These are phyloP conservation scores for Taphrina wiesneri DNA, from an alignment of 1,139 yeast genomes.

Conservation along the genomic window DNA sequence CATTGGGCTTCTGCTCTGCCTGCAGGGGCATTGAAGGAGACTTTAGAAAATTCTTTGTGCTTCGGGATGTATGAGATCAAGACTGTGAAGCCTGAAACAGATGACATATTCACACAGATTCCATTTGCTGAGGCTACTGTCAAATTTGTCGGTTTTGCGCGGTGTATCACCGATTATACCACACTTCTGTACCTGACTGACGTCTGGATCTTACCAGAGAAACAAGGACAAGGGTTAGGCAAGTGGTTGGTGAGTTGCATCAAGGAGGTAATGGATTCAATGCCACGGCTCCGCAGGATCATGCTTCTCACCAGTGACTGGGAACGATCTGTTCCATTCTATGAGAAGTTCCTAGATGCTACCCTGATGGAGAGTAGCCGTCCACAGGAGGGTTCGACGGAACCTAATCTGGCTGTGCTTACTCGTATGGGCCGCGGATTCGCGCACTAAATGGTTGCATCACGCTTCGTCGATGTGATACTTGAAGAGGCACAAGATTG, in stretches of 20 bases:
- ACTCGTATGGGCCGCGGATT: neutral
- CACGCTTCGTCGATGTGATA: no score
- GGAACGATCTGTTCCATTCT: neutral
- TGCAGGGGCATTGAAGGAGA: neutral
- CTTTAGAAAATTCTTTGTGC: neutral
- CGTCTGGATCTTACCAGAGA: neutral
- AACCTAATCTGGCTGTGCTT: neutral
- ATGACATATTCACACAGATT: neutral
- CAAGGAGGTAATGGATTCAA: neutral
- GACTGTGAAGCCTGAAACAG: neutral
- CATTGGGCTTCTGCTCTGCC: neutral
- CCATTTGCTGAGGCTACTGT: neutral
- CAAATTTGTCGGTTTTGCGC: neutral
- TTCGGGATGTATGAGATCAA: neutral
- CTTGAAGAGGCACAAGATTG: no score
- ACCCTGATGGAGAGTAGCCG: neutral
- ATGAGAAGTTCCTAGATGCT: neutral
- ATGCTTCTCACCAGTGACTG: neutral
- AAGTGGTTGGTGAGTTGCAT: neutral
- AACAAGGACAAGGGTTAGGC: constrained; percentile 1
- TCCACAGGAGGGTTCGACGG: neutral
- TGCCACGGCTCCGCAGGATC: neutral
- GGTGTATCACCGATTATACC: neutral
- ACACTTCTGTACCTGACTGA: neutral
- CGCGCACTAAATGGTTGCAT: neutral